phyloP scores from a whole-genome alignment of 805 yeast genomes.

The Candida tallmaniae region DNA sequence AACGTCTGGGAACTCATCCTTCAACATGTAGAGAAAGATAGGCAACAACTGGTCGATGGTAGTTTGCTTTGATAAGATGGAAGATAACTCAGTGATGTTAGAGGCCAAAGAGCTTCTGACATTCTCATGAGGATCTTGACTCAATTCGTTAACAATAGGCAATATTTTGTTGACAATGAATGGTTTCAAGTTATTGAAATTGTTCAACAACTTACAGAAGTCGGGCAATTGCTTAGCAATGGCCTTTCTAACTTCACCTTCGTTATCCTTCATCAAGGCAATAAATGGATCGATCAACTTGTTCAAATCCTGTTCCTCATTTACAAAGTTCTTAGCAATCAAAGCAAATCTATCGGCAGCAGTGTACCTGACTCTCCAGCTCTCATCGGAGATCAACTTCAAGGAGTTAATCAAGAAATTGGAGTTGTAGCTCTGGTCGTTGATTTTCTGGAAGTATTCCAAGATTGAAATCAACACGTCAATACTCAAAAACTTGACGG shows the following conservation, averaged over 20 bases:
- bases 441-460: slow-evolving; percentile 55
- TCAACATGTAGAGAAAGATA: slow-evolving; percentile 85
- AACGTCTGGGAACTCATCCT: slow-evolving; percentile 96
- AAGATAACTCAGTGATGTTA: slow-evolving; percentile 81
- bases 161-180: slow-evolving; percentile 65
- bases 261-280: slow-evolving; percentile 79
- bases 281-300: slow-evolving; percentile 70
- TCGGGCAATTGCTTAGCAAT: slow-evolving; percentile 87
- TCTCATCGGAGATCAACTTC: slow-evolving; percentile 76
- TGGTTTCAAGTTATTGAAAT: slow-evolving; percentile 31
- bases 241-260: slow-evolving; percentile 96
- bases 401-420: slow-evolving; percentile 63
- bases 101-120: slow-evolving; percentile 92
- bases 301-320: slow-evolving; percentile 50
- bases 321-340: slow-evolving; percentile 61
- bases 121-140: slow-evolving; percentile 87
- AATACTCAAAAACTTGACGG: slow-evolving; percentile 85
- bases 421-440: slow-evolving; percentile 55
- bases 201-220: slow-evolving; percentile 50
- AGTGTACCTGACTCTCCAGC: slow-evolving; percentile 98
- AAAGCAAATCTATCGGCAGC: slow-evolving; percentile 90
- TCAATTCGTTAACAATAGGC: slow-evolving; percentile 77
- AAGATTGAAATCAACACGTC: slow-evolving; percentile 84
- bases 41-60: slow-evolving; percentile 84
- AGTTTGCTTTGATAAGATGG: slow-evolving; percentile 76